Evolutionary conservation across 2,329 filamentous ascomycete species (phyloP), one percentile per base, ranked within the genome.

Genomic region (Knufia petricola): DNA sequence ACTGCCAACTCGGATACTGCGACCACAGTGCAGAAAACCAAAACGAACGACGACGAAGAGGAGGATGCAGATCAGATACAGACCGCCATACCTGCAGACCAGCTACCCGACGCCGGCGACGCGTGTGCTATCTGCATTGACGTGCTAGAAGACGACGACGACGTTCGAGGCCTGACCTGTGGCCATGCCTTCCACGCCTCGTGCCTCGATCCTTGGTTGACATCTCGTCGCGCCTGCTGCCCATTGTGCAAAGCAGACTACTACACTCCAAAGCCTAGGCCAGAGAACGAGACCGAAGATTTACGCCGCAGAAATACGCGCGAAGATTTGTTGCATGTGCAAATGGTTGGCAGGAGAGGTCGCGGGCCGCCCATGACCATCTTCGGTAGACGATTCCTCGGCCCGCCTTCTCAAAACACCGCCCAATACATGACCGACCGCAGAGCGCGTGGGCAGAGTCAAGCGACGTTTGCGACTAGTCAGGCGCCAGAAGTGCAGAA

Each of bases 191-290:
- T 96, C 77, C 92, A 98, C 64, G 89, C 88, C 44, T 86, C 84
- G 32, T 98, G 92, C 63, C 79, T 98, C 42, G 92, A 98, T 59
- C 92, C 92, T 9, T 98, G 92, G 92, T 71, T 98, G 55, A 98
- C 92, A 8, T 89, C 85, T 62, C 81, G 92, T 54, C 83, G 90
- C 56, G 92, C 92, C 21, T 96, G 90, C 71, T 98, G 92, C 64
- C 92, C 92, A 4, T 81, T 98, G 4, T 98, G 92, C 74, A 98
- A 98, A 70, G 87, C 90, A 34, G 92, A 98, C 63, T 98, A 96
- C 66, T 96, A 94, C 65, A 83, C 87, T 2, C 90, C 92, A 0
- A 96, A 96, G 68, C 87, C 88, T 44, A 84, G 87, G 13, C 74
- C 85, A 2, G 78, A 81, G 52, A 73, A 68, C 45, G 59, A 59